Base-by-base conservation (phyloP, 768 basidiomycete species). In the Russula dissimulans region DNA sequence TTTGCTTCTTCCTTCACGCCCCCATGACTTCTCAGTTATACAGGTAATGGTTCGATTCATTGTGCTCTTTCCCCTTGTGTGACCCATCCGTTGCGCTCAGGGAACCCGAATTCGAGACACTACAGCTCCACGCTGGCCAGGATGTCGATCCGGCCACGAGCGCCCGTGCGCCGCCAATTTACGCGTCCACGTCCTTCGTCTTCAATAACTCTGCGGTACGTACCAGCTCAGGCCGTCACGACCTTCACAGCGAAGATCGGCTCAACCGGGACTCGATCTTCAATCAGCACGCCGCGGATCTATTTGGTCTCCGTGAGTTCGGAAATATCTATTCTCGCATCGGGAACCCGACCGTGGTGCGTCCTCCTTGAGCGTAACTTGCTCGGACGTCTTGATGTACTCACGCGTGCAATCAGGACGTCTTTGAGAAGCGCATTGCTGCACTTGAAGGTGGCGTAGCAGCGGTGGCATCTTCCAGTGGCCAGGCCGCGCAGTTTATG, bases 111-210 rank as follows among this genome's bases (percentile, higher is more conserved):
- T 89, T 90, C 66, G 87, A 91, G 67, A 90, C 88, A 1, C 75
- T 91, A 49, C 87, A 89, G 70, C 76, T 91, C 5, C 89, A 92
- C 68, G 89, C 83, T 17, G 89, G 89, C 1, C 85, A 89, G 62
- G 72, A 71, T 12, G 78, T 80, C 11, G 87, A 88, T 71, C 70
- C 80, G 0, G 69, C 83, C 1, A 87, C 85, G 0, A 83, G 86
- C 58, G 85, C 90, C 4, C 80, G 89, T 3, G 90, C 89, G 3
- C 81, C 82, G 0, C 90, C 90, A 0, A 89, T 92, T 67, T 90
- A 89, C 60, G 82, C 86, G 0, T 74, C 84, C 14, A 85, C 86
- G 4, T 83, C 82, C 65, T 90, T 83, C 62, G 81, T 82, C 18
- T 90, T 89, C 77, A 83, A 89, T 66, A 75, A 86, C 68, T 82